Evolutionary conservation across 805 yeast genomes (phyloP).

Genomic region (Saccharomycopsis javanensis): DNA sequence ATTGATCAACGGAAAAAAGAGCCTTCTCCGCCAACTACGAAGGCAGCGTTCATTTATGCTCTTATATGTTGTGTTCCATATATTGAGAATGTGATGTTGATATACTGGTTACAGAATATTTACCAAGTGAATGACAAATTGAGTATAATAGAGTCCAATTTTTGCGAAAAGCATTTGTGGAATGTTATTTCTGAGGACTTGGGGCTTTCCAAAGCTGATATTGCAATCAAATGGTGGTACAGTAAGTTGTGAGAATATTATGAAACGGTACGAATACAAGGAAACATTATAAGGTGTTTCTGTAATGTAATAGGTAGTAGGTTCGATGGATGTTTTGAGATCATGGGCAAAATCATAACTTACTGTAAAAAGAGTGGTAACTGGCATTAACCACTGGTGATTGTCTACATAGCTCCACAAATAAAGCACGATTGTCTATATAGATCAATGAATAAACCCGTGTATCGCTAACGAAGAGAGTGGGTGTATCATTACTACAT

Average conservation of each 20-base stretch:
- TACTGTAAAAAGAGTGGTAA: too few species aligned
- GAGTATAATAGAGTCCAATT: constrained; percentile 5
- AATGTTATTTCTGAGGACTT: constrained; percentile 8
- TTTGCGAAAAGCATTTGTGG: constrained; percentile 14
- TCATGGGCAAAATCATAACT: too few species aligned
- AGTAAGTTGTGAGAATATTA: not conserved
- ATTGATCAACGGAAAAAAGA: not conserved
- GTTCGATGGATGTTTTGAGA: too few species aligned
- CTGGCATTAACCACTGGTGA: too few species aligned
- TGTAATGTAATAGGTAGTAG: too few species aligned
- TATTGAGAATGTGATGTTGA: constrained; percentile 1
- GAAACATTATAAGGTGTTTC: too few species aligned
- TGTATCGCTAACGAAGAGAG: too few species aligned
- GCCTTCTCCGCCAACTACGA: constrained; percentile 10
- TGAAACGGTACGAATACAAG: not conserved
- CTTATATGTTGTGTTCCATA: constrained; percentile 14
- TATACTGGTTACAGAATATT: constrained; percentile 10
- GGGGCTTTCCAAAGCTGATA: constrained; percentile 13
- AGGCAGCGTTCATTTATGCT: constrained; percentile 6
- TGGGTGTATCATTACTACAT: too few species aligned
- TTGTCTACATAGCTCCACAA: too few species aligned
- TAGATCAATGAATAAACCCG: too few species aligned
- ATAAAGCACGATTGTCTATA: too few species aligned
- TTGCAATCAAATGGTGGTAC: constrained; percentile 19
- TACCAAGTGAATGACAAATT: not conserved